phyloP scores from a whole-genome alignment of 345 rosid genomes.

The Citrus reticulata region DNA sequence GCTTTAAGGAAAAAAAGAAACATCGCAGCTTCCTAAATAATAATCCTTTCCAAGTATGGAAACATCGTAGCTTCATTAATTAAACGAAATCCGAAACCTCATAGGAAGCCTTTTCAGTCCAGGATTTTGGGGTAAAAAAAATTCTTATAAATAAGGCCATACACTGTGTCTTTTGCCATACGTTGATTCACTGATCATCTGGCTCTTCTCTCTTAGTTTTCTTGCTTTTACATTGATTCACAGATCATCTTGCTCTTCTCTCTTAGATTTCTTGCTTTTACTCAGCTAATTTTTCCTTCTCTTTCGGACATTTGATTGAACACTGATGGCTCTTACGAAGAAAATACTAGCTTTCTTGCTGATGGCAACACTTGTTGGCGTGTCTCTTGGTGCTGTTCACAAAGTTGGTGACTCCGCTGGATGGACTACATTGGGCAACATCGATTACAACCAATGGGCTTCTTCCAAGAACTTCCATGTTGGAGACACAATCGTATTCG shows the following conservation, averaged over 20 bases:
- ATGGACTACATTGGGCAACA: neutral
- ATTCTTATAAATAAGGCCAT: no score
- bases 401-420: neutral
- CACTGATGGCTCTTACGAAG: neutral
- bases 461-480: neutral
- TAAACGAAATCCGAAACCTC: no score
- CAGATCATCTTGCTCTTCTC: neutral
- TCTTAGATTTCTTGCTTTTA: neutral
- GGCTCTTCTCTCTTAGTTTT: no score
- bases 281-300: neutral
- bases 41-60: no score
- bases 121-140: no score
- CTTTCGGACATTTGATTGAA: neutral
- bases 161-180: no score
- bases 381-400: neutral
- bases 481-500: neutral
- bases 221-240: no score
- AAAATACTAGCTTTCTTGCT: neutral
- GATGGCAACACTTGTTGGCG: neutral
- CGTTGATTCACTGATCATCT: no score
- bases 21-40: no score
- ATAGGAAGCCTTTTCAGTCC: no score
- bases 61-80: no score
- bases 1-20: no score
- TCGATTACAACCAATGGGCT: constrained; percentile 2